phyloP scores from a whole-genome alignment of 106 monocot genomes.

The Alisma plantagoaquatica region DNA sequence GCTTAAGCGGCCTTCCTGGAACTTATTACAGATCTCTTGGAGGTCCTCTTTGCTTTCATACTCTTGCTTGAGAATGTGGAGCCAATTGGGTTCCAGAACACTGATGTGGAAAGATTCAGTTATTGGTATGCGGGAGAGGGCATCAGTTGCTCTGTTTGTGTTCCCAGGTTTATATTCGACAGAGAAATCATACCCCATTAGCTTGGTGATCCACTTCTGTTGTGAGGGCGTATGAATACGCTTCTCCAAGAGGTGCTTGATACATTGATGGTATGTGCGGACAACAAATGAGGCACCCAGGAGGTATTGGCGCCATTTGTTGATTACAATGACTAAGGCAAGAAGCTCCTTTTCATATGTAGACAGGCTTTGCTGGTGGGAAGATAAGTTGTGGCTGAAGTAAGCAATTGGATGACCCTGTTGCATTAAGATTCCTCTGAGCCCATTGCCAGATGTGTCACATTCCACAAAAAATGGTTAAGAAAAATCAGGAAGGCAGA shows the following conservation, averaged over 20 bases:
- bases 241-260: not conserved
- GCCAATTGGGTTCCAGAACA: not conserved
- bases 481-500: not conserved
- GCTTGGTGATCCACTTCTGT: not conserved
- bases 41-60: not conserved
- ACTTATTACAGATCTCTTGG: not conserved
- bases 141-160: not conserved
- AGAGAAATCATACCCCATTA: not conserved
- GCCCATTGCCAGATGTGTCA: slow-evolving; percentile 3
- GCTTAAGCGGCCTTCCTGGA: too few species aligned
- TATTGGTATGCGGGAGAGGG: not conserved
- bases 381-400: not conserved
- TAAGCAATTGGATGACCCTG: not conserved
- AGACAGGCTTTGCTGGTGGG: too few species aligned
- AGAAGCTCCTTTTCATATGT: too few species aligned
- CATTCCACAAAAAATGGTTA: not conserved
- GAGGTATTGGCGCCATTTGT: not conserved
- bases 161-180: not conserved
- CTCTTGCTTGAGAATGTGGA: not conserved
- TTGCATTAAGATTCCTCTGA: slow-evolving; percentile 4
- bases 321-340: not conserved
- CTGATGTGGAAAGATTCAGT: not conserved
- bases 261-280: not conserved
- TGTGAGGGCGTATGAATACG: not conserved
- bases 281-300: not conserved